Base-by-base conservation (phyloP, 73 alveolate species). In the Stentor coeruleus region DNA sequence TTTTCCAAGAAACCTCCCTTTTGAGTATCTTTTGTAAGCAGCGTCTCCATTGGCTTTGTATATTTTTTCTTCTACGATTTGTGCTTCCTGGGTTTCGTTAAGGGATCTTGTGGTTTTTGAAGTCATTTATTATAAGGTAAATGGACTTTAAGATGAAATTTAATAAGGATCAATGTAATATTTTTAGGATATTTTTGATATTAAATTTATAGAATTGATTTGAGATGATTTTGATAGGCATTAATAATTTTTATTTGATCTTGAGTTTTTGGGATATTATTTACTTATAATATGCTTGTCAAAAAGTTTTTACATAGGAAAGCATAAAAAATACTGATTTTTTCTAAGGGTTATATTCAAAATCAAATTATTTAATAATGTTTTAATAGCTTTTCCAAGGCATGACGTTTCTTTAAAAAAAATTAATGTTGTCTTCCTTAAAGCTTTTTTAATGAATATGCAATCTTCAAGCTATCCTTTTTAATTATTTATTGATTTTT, bases 1-100 rank as follows among this genome's bases (percentile, higher is more conserved):
- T 82, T 91, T 95, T 37, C 99, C 99, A 40, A 95, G 84, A 74
- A 93, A 82, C 74, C 91, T 89, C 3, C 93, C 95, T 86, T 88
- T 93, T 74, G 75, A 39, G 86, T 92, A 92, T 73, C 81, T 83
- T 82, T 85, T 90, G 59, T 87, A 59, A 26, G 58, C 59, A 35
- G 82, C 58, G n/a, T 86, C 92, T 28, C 92, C 92, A 42, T 49
- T 82, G 6, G 49, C 39, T 83, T 83, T 82, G 74, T 28, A 14
- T 26, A 66, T 33, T 31, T 31, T 66, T 66, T 66, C 79, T 2
- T 66, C 40, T 20, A 66, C 33, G 20, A 66, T 20, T 0, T 20
- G 79, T 15, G 20, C 39, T 20, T 66, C 79, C 33, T 20, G 14
- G 2, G 37, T 0, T 66, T 66, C 79, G 40, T 57, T 57, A n/a